phyloP scores from a whole-genome alignment of 164 flowering plant species.

The Macadamia integrifolia region DNA sequence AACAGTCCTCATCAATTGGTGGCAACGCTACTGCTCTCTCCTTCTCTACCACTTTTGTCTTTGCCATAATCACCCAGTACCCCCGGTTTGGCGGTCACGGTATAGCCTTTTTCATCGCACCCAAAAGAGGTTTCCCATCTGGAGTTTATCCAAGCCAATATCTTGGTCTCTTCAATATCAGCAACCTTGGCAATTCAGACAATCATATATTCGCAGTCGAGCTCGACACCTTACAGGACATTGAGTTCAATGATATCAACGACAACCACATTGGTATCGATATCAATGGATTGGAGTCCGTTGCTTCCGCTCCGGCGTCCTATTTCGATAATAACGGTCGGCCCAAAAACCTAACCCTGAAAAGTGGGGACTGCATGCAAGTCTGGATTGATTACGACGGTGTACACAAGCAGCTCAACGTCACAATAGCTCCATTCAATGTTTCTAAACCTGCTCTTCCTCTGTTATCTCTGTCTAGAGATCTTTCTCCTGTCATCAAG shows the following conservation, averaged over 20 bases:
- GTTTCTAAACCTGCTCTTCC: constrained; percentile 27
- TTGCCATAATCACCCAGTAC: no score
- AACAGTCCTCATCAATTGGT: no score
- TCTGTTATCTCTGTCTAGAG: constrained; percentile 32
- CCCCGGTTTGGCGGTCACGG: no score
- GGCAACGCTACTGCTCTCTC: no score
- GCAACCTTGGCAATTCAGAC: constrained; percentile 10
- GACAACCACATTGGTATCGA: no score
- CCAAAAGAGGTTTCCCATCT: constrained; percentile 7
- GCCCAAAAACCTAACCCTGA: constrained; percentile 24
- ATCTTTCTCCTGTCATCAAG: constrained; percentile 40
- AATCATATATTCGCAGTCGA: constrained; percentile 18
- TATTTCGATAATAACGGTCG: constrained; percentile 21
- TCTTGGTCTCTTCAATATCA: constrained; percentile 10
- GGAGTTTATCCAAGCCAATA: constrained; percentile 5
- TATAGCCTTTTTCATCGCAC: constrained; percentile 3
- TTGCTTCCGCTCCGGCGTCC: background rate
- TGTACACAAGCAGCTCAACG: no score
- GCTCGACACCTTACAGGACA: constrained; percentile 12
- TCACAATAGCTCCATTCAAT: no score
- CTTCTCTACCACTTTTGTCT: no score
- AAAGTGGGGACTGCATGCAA: background rate
- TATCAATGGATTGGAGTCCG: no score
- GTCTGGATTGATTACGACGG: no score
- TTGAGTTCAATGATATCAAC: constrained; percentile 9